Evolutionary conservation across 225 moss, liverwort and hornwort species (phyloP).

Genomic region (Straminergon stramineum): DNA sequence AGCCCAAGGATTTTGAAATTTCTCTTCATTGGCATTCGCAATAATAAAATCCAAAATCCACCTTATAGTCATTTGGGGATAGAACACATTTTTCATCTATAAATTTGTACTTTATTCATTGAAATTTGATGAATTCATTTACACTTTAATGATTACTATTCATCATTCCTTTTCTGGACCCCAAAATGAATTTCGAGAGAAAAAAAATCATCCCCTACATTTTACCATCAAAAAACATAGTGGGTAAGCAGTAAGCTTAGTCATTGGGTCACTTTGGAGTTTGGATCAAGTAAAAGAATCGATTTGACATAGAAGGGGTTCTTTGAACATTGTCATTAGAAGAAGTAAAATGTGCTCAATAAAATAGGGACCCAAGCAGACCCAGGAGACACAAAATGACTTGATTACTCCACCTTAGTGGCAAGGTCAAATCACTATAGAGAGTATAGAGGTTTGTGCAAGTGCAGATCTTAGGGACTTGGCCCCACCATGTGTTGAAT

Average conservation of each 20-base stretch:
- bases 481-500: accelerated
- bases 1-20: neutral
- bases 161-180: accelerated
- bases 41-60: too few species aligned
- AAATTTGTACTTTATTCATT: neutral
- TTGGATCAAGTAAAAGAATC: neutral
- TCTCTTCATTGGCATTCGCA: accelerated
- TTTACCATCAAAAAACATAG: accelerated
- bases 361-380: accelerated
- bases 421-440: neutral
- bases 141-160: too few species aligned
- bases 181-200: neutral
- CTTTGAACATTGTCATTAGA: neutral
- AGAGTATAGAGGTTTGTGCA: accelerated
- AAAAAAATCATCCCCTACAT: neutral
- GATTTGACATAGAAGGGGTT: neutral
- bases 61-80: accelerated
- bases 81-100: neutral
- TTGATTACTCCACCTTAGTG: accelerated
- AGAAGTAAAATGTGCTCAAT: neutral
- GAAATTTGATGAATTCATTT: neutral
- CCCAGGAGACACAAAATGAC: accelerated
- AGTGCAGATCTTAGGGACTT: neutral
- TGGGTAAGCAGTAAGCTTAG: neutral
- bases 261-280: accelerated